Conservation (phyloP, 371 early-diverging fungal genomes). For the Circinella umbellata region DNA sequence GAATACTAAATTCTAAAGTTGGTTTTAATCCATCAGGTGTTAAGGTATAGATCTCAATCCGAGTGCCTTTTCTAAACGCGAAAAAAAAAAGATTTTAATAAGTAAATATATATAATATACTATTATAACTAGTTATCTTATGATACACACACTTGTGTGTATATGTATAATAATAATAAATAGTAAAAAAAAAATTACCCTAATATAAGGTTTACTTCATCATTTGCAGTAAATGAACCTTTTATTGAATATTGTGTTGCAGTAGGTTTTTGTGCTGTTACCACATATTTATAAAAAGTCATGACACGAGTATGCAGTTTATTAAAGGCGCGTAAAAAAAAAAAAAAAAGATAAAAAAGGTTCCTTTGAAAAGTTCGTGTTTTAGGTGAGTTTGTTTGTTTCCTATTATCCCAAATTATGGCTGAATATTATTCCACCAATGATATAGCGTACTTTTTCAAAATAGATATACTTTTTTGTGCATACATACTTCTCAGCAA, state of each 20-base stretch:
- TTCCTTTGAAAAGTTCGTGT: no score
- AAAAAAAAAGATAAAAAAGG: no score
- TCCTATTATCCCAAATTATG: no score
- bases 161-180: conserved; percentile 41
- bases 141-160: conserved; percentile 19
- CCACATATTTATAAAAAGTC: conserved; percentile 56
- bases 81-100: conserved; percentile 4
- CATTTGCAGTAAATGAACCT: conserved; percentile 68
- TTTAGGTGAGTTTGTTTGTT: no score
- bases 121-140: no score
- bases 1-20: conserved; percentile 69
- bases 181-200: conserved; percentile 48
- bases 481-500: no score
- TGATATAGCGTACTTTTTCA: no score
- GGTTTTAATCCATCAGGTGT: conserved; percentile 67
- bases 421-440: no score
- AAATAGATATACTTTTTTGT: no score
- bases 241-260: conserved; percentile 60
- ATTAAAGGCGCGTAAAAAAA: no score
- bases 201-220: conserved; percentile 71
- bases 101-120: no score
- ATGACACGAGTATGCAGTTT: conserved; percentile 23
- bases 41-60: conserved; percentile 71
- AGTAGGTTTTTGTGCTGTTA: conserved; percentile 58
- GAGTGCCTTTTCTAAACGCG: conserved; percentile 66